Base-by-base conservation (phyloP, 441 rosid genomes). In the Erodium chrysanthum region DNA sequence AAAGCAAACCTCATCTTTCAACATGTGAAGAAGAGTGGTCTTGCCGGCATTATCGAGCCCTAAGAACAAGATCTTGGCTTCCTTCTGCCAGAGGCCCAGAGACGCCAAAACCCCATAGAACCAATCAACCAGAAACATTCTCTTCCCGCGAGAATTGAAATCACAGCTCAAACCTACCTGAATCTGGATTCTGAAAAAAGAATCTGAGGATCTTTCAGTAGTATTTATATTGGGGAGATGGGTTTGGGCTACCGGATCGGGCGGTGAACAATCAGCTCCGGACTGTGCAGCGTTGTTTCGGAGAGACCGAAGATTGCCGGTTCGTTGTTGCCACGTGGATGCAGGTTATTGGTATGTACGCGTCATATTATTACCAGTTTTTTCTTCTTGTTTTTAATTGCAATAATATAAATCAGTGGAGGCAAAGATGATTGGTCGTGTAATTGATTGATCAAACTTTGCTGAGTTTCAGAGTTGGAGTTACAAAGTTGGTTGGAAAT, bases 11-110 rank as follows among this genome's bases (percentile, higher is more conserved):
- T 66, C 74, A 4, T 71, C 74, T 67, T 71, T 71, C 66, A 71
- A 60, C 70, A 71, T 71, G 33, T 66, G 74, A 20, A 71, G 74
- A 0, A 71, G 66, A 31, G 74, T 71, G 29, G 74, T 71, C 62
- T 71, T 71, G 58, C 74, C 74, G 4, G 74, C 64, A 29, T 71
- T 71, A 40, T 71, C 74, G 33, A 71, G 74, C 0, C 70, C 74
- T 60, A 71, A 42, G 56, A 71, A 71, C 65, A 71, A 66, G 12
- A 71, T 66, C 70, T 66, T 71, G 1, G 74, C 74, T 35, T 71
- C 74, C 27, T 71, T 71, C 35, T 67, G 75, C 68, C 65, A 62
- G 12, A 72, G 52, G 15, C 75, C 75, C 20, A 72, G 50, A 50
- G 58, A 72, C 0, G 75, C 75, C 5, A 72, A 56, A 11, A 63